Evolutionary conservation across 768 basidiomycete species (phyloP).

Genomic region (Boletus sensibilis): DNA sequence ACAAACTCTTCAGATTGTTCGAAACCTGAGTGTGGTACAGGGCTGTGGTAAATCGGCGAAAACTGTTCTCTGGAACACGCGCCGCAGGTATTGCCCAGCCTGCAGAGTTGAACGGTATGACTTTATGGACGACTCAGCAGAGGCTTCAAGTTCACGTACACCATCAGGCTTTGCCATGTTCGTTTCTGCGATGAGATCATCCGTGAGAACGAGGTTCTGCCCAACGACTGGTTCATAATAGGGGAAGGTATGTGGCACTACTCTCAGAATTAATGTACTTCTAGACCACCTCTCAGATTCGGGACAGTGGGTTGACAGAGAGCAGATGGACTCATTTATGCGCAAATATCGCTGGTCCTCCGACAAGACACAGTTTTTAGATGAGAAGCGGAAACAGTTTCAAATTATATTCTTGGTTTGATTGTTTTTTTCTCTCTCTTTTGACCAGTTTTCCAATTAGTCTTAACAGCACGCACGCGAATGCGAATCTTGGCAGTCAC

Average conservation of each 20-base stretch:
- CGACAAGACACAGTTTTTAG: conserved; percentile 6
- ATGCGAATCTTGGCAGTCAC: conserved; percentile 11
- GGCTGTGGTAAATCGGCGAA: conserved; percentile 9
- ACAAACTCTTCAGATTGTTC: background rate
- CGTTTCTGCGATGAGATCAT: background rate
- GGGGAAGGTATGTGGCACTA: conserved; percentile 5
- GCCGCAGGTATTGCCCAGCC: conserved; percentile 17
- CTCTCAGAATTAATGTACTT: background rate
- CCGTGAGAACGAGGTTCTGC: background rate
- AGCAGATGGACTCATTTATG: conserved; percentile 10
- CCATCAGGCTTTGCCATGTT: conserved; percentile 1
- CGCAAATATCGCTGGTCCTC: background rate
- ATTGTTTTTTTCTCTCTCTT: background rate
- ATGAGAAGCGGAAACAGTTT: background rate
- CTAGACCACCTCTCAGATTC: background rate
- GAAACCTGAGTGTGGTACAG: conserved; percentile 1
- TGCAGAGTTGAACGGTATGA: conserved; percentile 15
- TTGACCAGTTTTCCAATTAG: background rate
- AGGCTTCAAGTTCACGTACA: background rate
- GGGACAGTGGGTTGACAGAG: conserved; percentile 9
- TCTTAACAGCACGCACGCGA: conserved; percentile 9
- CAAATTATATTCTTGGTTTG: conserved; percentile 2
- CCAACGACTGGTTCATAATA: background rate
- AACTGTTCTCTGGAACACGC: conserved; percentile 15
- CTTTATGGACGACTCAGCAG: background rate